Conservation (phyloP, 768 basidiomycete genomes). For the Dioszegia aurantiaca region DNA sequence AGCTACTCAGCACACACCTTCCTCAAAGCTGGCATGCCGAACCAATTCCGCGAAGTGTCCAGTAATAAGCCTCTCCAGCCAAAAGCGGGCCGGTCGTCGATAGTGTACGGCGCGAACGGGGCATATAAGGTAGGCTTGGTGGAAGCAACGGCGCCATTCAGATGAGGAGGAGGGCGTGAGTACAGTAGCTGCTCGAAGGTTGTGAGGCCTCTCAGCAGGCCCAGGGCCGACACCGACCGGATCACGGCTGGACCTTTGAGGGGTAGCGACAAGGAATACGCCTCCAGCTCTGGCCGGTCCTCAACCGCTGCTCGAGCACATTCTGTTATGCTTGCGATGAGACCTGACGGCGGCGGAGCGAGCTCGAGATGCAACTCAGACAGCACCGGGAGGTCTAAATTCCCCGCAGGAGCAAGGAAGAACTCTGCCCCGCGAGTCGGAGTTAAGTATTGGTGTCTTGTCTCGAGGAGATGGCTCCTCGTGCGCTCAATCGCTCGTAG, state of each 20-base stretch:
- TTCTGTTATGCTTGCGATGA: slow-evolving; percentile 54
- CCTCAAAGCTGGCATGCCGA: slow-evolving; percentile 12
- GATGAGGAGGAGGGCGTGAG: slow-evolving; percentile 10
- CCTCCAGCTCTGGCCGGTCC: slow-evolving; percentile 57
- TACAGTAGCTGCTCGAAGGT: slow-evolving; percentile 74
- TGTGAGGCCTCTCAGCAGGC: slow-evolving; percentile 69
- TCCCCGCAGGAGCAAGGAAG: neutral
- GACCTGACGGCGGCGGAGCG: neutral
- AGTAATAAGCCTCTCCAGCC: slow-evolving; percentile 70
- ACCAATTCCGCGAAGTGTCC: slow-evolving; percentile 77
- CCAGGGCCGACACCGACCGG: slow-evolving; percentile 62
- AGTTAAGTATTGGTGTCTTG: slow-evolving; percentile 11
- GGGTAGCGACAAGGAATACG: slow-evolving; percentile 62
- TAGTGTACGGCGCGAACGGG: slow-evolving; percentile 49
- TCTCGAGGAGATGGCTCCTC: neutral
- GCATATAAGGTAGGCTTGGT: neutral
- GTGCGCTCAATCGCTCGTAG: slow-evolving; percentile 2
- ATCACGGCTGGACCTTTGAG: slow-evolving; percentile 58
- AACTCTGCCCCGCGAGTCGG: slow-evolving; percentile 17
- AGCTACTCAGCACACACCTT: slow-evolving; percentile 46
- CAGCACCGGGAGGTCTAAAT: neutral
- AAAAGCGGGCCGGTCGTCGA: slow-evolving; percentile 66
- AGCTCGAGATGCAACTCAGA: neutral
- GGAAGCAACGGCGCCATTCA: neutral
- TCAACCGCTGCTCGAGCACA: slow-evolving; percentile 60